Conservation (phyloP, 192 early-diverging fungal genomes). For the Coemansia sp. region DNA sequence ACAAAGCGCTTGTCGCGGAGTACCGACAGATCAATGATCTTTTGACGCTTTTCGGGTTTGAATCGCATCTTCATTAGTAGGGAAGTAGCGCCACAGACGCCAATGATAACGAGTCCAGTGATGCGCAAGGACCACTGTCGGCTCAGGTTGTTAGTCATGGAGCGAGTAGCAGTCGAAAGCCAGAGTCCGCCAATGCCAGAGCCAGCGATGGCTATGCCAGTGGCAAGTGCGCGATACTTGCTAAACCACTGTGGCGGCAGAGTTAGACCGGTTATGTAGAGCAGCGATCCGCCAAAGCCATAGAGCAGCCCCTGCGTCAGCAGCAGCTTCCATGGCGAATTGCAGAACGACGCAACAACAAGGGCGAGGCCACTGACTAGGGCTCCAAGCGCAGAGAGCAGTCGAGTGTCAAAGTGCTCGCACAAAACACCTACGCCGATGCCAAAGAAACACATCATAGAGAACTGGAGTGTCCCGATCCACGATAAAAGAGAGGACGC, state of each 20-base stretch:
- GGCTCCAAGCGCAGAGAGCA: constrained; percentile 21
- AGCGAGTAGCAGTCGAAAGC: constrained; percentile 60
- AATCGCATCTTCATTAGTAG: constrained; percentile 29
- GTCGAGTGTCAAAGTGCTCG: constrained; percentile 27
- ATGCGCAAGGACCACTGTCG: constrained; percentile 68
- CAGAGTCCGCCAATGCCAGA: constrained; percentile 73
- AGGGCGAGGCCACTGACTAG: constrained; percentile 20
- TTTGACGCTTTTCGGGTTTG: constrained; percentile 14
- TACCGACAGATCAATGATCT: constrained; percentile 23
- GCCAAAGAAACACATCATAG: constrained; percentile 35
- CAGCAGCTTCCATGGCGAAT: constrained; percentile 65
- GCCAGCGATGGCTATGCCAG: constrained; percentile 72
- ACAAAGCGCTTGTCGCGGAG: constrained; percentile 21
- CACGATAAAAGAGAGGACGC: constrained; percentile 30
- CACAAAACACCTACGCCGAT: constrained; percentile 27
- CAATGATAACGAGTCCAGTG: constrained; percentile 60
- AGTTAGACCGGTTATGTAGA: constrained; percentile 67
- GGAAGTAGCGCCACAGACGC: constrained; percentile 16
- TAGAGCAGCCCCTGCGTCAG: constrained; percentile 75
- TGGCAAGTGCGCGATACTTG: constrained; percentile 65
- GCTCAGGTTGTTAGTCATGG: constrained; percentile 60
- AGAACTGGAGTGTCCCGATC: constrained; percentile 45
- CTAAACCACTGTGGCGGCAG: constrained; percentile 73
- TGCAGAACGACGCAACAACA: constrained; percentile 34
- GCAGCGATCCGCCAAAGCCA: constrained; percentile 67